phyloP scores from a whole-genome alignment of 495 filamentous ascomycete species.

The Lentithecium fluviatile region DNA sequence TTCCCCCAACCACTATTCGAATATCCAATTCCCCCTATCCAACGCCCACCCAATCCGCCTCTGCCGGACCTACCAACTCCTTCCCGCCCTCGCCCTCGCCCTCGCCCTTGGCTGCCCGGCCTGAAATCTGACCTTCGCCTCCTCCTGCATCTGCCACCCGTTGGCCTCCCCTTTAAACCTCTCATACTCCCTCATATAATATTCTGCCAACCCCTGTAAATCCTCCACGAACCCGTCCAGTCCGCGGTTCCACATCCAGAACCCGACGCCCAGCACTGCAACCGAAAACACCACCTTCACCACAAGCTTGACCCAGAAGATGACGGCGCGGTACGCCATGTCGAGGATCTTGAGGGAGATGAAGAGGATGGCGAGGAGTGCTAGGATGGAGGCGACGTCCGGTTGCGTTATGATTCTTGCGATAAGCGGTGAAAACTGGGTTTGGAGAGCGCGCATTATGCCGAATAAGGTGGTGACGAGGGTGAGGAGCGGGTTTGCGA shows the following conservation, averaged over 20 bases:
- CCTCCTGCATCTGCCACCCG: constrained; percentile 17
- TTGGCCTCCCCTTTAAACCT: constrained; percentile 24
- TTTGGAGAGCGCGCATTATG: constrained; percentile 6
- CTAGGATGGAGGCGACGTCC: constrained; percentile 62
- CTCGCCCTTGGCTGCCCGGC: not conserved
- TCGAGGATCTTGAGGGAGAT: constrained; percentile 66
- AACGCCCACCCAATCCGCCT: too few species aligned
- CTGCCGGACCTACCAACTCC: not conserved
- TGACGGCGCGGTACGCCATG: constrained; percentile 63
- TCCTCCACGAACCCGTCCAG: constrained; percentile 61
- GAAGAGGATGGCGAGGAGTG: constrained; percentile 56
- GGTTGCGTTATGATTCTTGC: constrained; percentile 50
- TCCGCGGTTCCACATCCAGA: constrained; percentile 63
- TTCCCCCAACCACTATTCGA: too few species aligned
- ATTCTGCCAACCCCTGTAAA: constrained; percentile 53
- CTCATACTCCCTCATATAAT: constrained; percentile 53
- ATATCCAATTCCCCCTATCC: too few species aligned
- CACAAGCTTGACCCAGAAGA: constrained; percentile 69
- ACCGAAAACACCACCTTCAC: constrained; percentile 61
- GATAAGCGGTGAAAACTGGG: constrained; percentile 49
- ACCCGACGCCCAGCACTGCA: constrained; percentile 48
- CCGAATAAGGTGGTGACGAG: constrained; percentile 1
- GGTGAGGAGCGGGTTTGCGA: constrained; percentile 19
- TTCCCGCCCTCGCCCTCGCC: not conserved
- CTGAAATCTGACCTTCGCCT: constrained; percentile 30